Evolutionary conservation across 257 asterid species (phyloP).

Genomic region (Nicotiana tomentosiformis): DNA sequence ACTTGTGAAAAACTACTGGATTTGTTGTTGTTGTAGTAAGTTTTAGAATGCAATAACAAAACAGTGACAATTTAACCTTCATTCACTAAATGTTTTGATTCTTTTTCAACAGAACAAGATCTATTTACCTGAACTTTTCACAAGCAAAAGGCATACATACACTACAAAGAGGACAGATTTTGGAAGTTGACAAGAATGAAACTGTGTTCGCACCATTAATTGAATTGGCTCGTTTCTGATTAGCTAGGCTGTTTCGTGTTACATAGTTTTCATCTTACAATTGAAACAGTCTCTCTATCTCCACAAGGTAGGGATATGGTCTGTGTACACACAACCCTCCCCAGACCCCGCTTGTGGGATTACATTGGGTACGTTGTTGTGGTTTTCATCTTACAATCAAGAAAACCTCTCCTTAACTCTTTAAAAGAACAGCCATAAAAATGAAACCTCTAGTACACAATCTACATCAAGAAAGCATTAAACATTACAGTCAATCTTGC

Average conservation of each 20-base stretch:
- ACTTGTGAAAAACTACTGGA: too few relatives aligned
- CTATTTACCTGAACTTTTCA: neutral
- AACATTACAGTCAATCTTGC: neutral
- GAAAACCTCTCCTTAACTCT: neutral
- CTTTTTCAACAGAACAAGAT: neutral
- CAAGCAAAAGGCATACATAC: neutral
- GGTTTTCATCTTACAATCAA: neutral
- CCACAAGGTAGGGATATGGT: too few relatives aligned
- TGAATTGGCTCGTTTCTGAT: neutral
- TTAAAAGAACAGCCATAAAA: neutral
- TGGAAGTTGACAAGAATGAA: neutral
- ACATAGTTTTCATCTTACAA: neutral
- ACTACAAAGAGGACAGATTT: neutral
- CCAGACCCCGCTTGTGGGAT: too few relatives aligned
- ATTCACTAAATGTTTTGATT: neutral
- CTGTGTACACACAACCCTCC: too few relatives aligned
- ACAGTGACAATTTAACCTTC: neutral
- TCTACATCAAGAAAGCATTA: neutral
- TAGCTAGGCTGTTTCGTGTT: neutral
- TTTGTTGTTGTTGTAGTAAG: too few relatives aligned
- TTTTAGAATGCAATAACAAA: neutral
- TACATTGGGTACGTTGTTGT: too few relatives aligned
- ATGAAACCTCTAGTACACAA: neutral
- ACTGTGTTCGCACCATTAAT: neutral
- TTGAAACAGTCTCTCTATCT: too few relatives aligned